Conservation (phyloP, 495 filamentous ascomycete species). For the Aspergillus panamensis region DNA sequence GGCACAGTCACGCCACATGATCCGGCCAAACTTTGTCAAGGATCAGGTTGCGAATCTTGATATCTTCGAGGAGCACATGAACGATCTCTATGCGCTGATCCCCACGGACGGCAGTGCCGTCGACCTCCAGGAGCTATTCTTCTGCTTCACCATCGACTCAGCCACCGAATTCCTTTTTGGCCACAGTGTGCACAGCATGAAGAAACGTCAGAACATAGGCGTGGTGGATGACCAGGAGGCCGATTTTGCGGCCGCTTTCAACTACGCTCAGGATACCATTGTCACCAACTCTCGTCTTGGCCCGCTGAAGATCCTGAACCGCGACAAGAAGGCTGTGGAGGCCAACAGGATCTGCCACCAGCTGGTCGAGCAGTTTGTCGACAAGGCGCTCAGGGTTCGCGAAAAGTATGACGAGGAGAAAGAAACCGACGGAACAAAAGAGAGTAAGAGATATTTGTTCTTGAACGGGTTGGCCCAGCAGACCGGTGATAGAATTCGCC, state of each 20-base stretch:
- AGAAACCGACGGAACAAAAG: neutral
- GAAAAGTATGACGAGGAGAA: constrained; percentile 13
- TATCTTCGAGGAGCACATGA: constrained; percentile 49
- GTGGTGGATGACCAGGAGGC: constrained; percentile 1
- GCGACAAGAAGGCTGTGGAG: constrained; percentile 14
- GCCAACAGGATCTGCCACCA: constrained; percentile 14
- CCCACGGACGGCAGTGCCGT: constrained; percentile 37
- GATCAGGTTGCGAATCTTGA: constrained; percentile 33
- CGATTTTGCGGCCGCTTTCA: constrained; percentile 34
- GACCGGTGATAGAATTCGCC: constrained; percentile 12
- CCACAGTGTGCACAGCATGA: constrained; percentile 29
- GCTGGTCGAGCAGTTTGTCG: constrained; percentile 15
- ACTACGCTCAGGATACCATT: constrained; percentile 43
- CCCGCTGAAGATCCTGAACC: constrained; percentile 6
- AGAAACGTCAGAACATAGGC: constrained; percentile 10
- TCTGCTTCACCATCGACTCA: constrained; percentile 54
- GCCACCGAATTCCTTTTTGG: constrained; percentile 60
- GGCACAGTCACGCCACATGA: constrained; percentile 46
- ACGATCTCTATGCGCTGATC: constrained; percentile 40
- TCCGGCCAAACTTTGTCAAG: constrained; percentile 44
- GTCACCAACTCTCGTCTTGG: constrained; percentile 8
- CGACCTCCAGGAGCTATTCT: constrained; percentile 53
- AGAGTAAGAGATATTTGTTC: constrained; percentile 13
- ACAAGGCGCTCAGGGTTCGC: constrained; percentile 15
- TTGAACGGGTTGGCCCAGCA: constrained; percentile 17